phyloP scores from a whole-genome alignment of 257 asterid genomes.

The Voacanga thouarsii region DNA sequence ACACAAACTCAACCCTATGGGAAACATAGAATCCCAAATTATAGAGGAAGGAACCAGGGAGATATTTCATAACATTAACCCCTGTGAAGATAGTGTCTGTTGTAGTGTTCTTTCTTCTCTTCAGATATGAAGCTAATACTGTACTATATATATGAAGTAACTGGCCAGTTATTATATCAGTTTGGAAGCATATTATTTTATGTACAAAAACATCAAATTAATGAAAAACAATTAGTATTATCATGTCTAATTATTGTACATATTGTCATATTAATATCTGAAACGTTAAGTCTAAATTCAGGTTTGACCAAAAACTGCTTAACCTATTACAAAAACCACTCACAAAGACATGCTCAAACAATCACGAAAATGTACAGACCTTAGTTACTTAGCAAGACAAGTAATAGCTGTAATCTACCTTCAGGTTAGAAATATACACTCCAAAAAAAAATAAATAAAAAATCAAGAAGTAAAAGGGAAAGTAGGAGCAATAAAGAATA shows the following conservation, averaged over 20 bases:
- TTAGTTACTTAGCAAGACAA: background rate
- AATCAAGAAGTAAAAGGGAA: too few relatives aligned
- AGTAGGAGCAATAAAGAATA: too few relatives aligned
- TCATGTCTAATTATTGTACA: background rate
- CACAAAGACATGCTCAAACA: background rate
- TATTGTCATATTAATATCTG: background rate
- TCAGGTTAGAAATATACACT: conserved; percentile 7
- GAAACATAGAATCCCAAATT: background rate
- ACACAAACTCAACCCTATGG: background rate
- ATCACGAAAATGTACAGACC: background rate
- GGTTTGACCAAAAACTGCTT: background rate
- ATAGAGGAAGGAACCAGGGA: background rate
- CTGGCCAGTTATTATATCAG: background rate
- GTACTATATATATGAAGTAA: background rate
- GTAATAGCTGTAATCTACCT: background rate
- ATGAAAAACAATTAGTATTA: background rate
- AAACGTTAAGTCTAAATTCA: background rate
- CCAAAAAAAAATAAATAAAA: too few relatives aligned
- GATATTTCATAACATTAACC: too few relatives aligned
- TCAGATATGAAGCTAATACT: background rate
- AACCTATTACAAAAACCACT: conserved; percentile 8
- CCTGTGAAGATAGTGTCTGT: background rate
- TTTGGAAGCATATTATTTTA: background rate
- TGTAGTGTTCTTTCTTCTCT: conserved; percentile 6
- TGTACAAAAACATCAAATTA: background rate